phyloP scores from a whole-genome alignment of 75 land plant species.

The Picea glauca region DNA sequence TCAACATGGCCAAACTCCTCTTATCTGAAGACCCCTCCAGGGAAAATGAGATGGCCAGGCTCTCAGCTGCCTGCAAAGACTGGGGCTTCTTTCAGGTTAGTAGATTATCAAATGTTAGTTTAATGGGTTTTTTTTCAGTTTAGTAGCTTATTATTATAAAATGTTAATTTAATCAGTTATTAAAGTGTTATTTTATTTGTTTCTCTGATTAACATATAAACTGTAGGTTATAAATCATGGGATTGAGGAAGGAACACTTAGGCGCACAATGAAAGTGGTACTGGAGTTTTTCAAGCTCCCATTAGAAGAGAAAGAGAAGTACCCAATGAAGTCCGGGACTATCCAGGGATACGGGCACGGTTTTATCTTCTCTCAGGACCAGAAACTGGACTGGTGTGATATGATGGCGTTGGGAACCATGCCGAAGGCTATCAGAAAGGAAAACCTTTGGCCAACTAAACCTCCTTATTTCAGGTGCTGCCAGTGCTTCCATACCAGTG shows the following conservation, averaged over 20 bases:
- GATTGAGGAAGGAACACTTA: constrained; percentile 31
- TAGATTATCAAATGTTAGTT: too few species aligned
- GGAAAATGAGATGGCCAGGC: constrained; percentile 23
- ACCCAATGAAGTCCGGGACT: constrained; percentile 53
- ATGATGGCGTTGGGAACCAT: constrained; percentile 58
- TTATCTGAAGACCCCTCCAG: neutral
- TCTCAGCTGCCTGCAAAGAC: constrained; percentile 22
- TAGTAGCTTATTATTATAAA: neutral
- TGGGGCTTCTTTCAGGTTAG: constrained; percentile 16
- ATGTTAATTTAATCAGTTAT: constrained; percentile 8
- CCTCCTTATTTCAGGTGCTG: constrained; percentile 40
- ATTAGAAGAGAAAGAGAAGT: constrained; percentile 58
- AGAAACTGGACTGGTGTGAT: constrained; percentile 77
- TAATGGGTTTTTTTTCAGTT: constrained; percentile 15
- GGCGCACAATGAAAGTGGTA: constrained; percentile 28
- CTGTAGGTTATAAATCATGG: constrained; percentile 55
- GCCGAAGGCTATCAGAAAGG: constrained; percentile 35
- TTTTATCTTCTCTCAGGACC: constrained; percentile 61
- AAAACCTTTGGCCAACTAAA: constrained; percentile 38
- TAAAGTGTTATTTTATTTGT: constrained; percentile 4
- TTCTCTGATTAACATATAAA: neutral
- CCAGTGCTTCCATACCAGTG: too few species aligned
- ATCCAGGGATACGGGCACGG: constrained; percentile 72
- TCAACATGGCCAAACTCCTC: constrained; percentile 29
- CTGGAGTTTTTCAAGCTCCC: constrained; percentile 49